These are phyloP conservation scores for Margaritispora aquatica DNA, from an alignment of 495 filamentous ascomycete species.

Conservation along the genomic window DNA sequence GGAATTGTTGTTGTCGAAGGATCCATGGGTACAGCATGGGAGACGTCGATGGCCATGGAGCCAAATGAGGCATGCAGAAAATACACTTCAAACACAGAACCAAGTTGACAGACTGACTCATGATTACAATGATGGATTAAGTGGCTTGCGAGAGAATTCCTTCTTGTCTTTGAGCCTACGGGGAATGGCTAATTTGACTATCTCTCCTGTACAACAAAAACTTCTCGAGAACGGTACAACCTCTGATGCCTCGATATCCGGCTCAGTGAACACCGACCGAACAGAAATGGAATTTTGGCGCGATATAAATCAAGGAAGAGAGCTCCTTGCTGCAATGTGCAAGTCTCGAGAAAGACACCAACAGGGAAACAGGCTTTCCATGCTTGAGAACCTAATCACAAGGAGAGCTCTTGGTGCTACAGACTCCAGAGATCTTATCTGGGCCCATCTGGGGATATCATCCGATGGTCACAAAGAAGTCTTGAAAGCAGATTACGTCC, in stretches of 20 bases:
- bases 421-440: neutral
- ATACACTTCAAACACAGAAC: too few relatives aligned
- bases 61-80: neutral
- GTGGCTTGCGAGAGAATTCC: too few relatives aligned
- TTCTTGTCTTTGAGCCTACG: too few relatives aligned
- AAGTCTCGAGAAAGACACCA: neutral
- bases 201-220: too few relatives aligned
- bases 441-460: neutral
- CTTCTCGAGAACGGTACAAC: too few relatives aligned
- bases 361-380: neutral
- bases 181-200: too few relatives aligned
- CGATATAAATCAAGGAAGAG: too few relatives aligned
- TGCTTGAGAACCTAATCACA: neutral
- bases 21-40: neutral
- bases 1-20: neutral
- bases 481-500: neutral
- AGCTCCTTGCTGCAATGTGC: neutral
- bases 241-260: too few relatives aligned
- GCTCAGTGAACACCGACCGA: too few relatives aligned
- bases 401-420: neutral
- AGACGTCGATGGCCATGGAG: neutral
- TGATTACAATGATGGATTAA: too few relatives aligned
- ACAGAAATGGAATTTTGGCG: too few relatives aligned
- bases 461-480: neutral
- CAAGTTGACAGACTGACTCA: too few relatives aligned